Conservation (phyloP, 177 flowering plant genomes). For the Tripterygium wilfordii region DNA sequence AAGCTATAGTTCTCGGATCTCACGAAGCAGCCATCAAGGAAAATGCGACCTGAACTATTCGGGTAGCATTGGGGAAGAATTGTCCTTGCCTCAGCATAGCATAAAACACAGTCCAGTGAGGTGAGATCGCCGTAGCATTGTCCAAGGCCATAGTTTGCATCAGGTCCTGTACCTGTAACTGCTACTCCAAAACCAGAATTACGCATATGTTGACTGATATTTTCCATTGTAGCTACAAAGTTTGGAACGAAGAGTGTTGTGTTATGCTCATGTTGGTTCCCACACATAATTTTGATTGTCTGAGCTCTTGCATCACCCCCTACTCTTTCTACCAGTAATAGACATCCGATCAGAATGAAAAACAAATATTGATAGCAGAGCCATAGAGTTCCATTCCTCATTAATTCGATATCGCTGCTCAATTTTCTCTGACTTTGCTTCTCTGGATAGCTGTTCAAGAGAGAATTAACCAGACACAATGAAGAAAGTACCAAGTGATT, state of each 20-base stretch:
- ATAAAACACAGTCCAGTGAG: slow-evolving; percentile 57
- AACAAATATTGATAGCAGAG: neutral
- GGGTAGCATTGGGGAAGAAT: slow-evolving; percentile 79
- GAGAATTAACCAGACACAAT: too few species aligned
- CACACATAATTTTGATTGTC: slow-evolving; percentile 34
- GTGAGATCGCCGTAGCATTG: slow-evolving; percentile 89
- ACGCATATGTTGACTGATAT: slow-evolving; percentile 48
- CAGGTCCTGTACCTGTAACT: slow-evolving; percentile 47
- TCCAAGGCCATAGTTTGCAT: slow-evolving; percentile 56
- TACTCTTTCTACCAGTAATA: slow-evolving; percentile 14
- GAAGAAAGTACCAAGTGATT: too few species aligned
- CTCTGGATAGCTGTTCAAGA: slow-evolving; percentile 1
- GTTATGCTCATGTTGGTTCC: slow-evolving; percentile 43
- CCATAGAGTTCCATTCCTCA: slow-evolving; percentile 16
- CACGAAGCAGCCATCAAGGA: slow-evolving; percentile 88
- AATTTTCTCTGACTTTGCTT: neutral
- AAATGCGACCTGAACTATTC: slow-evolving; percentile 49
- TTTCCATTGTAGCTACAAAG: slow-evolving; percentile 66
- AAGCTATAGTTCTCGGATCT: slow-evolving; percentile 68
- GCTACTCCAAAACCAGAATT: slow-evolving; percentile 50
- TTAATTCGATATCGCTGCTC: too few species aligned
- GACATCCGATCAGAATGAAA: slow-evolving; percentile 15
- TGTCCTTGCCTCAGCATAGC: slow-evolving; percentile 80
- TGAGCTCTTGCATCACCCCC: slow-evolving; percentile 54
- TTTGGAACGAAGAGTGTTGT: slow-evolving; percentile 48